These are phyloP conservation scores for Clonostachys sp. DNA, from an alignment of 2,329 filamentous ascomycete genomes.

Conservation along the genomic window DNA sequence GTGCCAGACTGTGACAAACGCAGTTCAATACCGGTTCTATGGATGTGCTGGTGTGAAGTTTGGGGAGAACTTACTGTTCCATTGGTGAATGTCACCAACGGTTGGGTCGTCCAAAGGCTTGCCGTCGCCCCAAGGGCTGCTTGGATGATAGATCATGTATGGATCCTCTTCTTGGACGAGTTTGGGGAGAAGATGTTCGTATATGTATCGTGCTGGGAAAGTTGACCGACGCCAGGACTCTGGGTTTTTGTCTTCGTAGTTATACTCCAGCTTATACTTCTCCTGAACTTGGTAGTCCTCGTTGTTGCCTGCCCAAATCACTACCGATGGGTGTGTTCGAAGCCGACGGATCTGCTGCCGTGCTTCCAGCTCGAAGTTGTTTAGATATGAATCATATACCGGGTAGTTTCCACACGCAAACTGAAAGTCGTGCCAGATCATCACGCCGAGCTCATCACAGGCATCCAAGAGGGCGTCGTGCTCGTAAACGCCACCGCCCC, in stretches of 20 bases:
- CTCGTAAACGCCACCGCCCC: slow-evolving; percentile 71
- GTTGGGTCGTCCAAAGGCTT: slow-evolving; percentile 58
- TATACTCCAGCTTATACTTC: slow-evolving; percentile 61
- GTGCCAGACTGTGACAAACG: slow-evolving; percentile 58
- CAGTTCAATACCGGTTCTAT: background rate
- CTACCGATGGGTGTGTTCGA: slow-evolving; percentile 57
- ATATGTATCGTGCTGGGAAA: slow-evolving; percentile 74
- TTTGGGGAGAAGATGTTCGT: slow-evolving; percentile 69
- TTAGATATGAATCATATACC: slow-evolving; percentile 53
- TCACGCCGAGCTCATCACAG: slow-evolving; percentile 67
- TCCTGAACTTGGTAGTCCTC: slow-evolving; percentile 75
- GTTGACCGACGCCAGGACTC: slow-evolving; percentile 69
- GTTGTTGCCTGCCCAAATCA: slow-evolving; percentile 77
- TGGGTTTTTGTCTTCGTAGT: slow-evolving; percentile 68
- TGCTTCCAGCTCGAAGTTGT: slow-evolving; percentile 57
- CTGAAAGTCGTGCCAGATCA: slow-evolving; percentile 79
- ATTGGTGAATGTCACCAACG: slow-evolving; percentile 77
- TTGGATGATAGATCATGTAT: slow-evolving; percentile 65
- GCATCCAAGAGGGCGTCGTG: slow-evolving; percentile 63
- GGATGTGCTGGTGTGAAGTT: background rate
- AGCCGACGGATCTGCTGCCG: slow-evolving; percentile 55
- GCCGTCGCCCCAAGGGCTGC: slow-evolving; percentile 64
- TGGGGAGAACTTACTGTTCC: slow-evolving; percentile 32
- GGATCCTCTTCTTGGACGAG: slow-evolving; percentile 58
- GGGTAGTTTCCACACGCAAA: slow-evolving; percentile 72